Conservation (phyloP, 2,329 filamentous ascomycete species). For the Dactylonectria macrodidyma region DNA sequence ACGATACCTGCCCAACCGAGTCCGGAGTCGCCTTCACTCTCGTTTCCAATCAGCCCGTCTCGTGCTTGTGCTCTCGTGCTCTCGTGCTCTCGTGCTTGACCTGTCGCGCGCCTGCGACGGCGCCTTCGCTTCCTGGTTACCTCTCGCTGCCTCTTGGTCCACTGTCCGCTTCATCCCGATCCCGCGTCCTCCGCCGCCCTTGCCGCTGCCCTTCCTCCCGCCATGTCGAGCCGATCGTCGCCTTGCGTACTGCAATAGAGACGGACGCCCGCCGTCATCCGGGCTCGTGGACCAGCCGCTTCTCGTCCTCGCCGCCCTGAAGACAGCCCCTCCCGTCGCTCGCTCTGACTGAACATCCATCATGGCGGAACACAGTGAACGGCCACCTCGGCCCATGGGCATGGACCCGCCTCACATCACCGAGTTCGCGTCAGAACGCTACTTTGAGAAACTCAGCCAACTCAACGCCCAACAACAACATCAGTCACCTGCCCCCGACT, state of each 20-base stretch:
- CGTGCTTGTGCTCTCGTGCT: background rate
- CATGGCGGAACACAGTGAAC: constrained; percentile 55
- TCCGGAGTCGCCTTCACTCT: constrained; percentile 27
- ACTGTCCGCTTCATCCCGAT: constrained; percentile 35
- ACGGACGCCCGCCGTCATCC: constrained; percentile 49
- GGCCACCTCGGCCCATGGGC: constrained; percentile 50
- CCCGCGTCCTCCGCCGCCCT: constrained; percentile 33
- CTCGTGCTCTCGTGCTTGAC: constrained; percentile 6
- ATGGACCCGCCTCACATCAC: constrained; percentile 77
- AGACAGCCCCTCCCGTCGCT: constrained; percentile 30
- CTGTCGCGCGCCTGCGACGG: constrained; percentile 20
- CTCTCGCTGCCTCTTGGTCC: background rate
- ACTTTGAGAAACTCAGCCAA: constrained; percentile 74
- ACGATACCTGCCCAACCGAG: constrained; percentile 41
- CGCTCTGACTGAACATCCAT: constrained; percentile 41
- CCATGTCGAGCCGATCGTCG: constrained; percentile 50
- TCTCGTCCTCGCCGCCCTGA: constrained; percentile 30
- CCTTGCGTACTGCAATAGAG: constrained; percentile 52
- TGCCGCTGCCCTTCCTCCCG: constrained; percentile 36
- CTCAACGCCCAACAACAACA: constrained; percentile 64
- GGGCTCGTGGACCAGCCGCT: constrained; percentile 49
- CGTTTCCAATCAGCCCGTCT: constrained; percentile 15
- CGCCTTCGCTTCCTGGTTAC: constrained; percentile 17
- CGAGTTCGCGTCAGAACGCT: constrained; percentile 77
- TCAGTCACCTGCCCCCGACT: constrained; percentile 35